Evolutionary conservation across 305 asterid genomes (phyloP), one percentile per base, ranked within the genome.

Genomic region (Euphrasia arctica): DNA sequence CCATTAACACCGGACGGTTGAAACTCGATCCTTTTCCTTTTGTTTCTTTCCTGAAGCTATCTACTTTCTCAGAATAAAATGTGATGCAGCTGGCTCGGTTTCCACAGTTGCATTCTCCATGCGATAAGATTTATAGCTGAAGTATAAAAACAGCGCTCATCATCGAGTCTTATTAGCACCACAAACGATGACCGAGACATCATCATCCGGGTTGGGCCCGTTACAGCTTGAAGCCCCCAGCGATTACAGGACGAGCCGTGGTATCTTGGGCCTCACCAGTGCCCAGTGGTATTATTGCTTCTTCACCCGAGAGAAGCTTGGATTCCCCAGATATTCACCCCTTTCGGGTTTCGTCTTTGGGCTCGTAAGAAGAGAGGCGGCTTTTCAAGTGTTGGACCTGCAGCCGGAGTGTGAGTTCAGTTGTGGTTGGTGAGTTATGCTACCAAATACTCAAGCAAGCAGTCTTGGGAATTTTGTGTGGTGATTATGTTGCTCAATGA

Each of bases 301-400:
- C 99, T 56, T 94, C 99, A 2, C 92, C 97, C 0, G 96, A 90
- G 72, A 94, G 99, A 66, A 94, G 99, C 77, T 70, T 90, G 28
- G 95, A 79, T 73, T 94, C 99, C 15, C 95, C 91, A 0, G 98
- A 90, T 29, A 72, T 85, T 56, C 91, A 74, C 69, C 90, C 95
- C 8, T 83, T 86, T 3, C 76, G 87, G 34, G 82, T 77, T 15
- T 82, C 89, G 64, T 86, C 90, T 1, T 70, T 83, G 0, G 89
- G 93, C 18, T 75, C 82, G 1, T 93, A 84, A 48, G 96, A 82
- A 14, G 77, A 73, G 4, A 77, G 88, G 68, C 66, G 77, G 31
- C 82, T 82, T 8, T 80, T 71, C 1, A 88, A 93, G 65, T 25
- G 27, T 1, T 25, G 27, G 27, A 25, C 27, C 27, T 25, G 27